Percentiles rank a stretch among this genome's conserved stretches.
These are phyloP conservation scores for Cladosporium austrohemisphaericum DNA, from an alignment of 2,329 filamentous ascomycete species.

Conservation along the genomic window DNA sequence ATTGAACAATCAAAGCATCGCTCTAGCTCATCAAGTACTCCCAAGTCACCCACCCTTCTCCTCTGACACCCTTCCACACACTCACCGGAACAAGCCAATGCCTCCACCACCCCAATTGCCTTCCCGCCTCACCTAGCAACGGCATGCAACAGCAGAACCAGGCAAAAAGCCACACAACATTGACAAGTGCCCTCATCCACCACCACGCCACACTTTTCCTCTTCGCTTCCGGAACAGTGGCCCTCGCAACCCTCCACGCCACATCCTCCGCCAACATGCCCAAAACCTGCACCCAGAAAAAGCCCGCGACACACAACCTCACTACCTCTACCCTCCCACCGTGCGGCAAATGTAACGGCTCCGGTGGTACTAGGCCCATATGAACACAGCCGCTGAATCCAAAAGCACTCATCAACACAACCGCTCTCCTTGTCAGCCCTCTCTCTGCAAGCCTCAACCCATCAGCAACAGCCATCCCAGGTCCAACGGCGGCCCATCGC, in stretches of 20 bases:
- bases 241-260: slow-evolving; percentile 13
- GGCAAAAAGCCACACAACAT: slow-evolving; percentile 22
- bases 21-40: background rate
- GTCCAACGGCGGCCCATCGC: slow-evolving; percentile 24
- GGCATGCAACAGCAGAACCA: slow-evolving; percentile 25
- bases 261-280: slow-evolving; percentile 25
- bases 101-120: slow-evolving; percentile 28
- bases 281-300: slow-evolving; percentile 31
- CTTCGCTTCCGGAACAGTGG: background rate
- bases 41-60: slow-evolving; percentile 23
- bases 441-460: slow-evolving; percentile 16
- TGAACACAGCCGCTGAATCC: slow-evolving; percentile 29
- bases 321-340: slow-evolving; percentile 13
- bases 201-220: slow-evolving; percentile 3
- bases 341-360: slow-evolving; percentile 20
- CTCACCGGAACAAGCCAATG: slow-evolving; percentile 27
- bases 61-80: slow-evolving; percentile 21
- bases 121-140: slow-evolving; percentile 23
- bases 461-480: slow-evolving; percentile 25
- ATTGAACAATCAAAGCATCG: background rate
- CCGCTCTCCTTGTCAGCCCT: slow-evolving; percentile 21
- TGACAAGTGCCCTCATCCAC: slow-evolving; percentile 16
- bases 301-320: slow-evolving; percentile 19
- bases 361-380: slow-evolving; percentile 30
- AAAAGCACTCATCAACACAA: slow-evolving; percentile 26